A percentile compares a stretch with the other conserved stretches of the same genome.
phyloP scores from a whole-genome alignment of 768 basidiomycete genomes.

The Mycena polygramma region DNA sequence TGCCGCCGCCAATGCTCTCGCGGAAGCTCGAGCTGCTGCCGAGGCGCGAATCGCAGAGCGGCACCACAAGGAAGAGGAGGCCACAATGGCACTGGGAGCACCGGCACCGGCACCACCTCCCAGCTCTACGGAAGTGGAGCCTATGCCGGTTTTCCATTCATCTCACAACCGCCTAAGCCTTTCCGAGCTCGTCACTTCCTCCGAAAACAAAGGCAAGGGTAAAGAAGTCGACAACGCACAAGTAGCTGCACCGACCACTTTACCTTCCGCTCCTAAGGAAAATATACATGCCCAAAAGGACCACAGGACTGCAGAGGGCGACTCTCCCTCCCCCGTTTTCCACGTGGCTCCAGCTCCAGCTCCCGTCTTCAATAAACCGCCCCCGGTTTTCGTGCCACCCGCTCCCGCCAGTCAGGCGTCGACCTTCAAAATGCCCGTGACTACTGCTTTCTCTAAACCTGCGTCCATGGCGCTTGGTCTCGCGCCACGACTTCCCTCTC shows the following conservation, averaged over 20 bases:
- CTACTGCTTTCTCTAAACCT: conserved; percentile 57
- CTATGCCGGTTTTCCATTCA: conserved; percentile 9
- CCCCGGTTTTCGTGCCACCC: conserved; percentile 66
- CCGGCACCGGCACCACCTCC: conserved; percentile 19
- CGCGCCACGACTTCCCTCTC: conserved; percentile 48
- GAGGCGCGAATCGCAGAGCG: conserved; percentile 79
- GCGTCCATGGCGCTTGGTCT: conserved; percentile 62
- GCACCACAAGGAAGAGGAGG: conserved; percentile 61
- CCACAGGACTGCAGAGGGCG: conserved; percentile 60
- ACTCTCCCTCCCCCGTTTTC: conserved; percentile 63
- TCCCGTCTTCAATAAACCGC: conserved; percentile 73
- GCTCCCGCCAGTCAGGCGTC: conserved; percentile 45
- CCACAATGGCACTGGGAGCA: conserved; percentile 33
- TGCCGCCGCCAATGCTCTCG: conserved; percentile 69
- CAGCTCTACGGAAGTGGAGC: not conserved
- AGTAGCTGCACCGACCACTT: not conserved
- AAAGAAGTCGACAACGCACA: conserved; percentile 43
- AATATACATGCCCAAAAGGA: not conserved
- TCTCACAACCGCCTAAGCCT: conserved; percentile 62
- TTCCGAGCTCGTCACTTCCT: conserved; percentile 69
- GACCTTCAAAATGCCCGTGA: conserved; percentile 49
- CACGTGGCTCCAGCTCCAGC: conserved; percentile 57
- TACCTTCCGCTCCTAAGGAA: conserved; percentile 13
- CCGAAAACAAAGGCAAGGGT: conserved; percentile 52
- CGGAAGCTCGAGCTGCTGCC: conserved; percentile 75